Evolutionary conservation across 495 filamentous ascomycete species (phyloP).

Genomic region (Penicillium goetzii): DNA sequence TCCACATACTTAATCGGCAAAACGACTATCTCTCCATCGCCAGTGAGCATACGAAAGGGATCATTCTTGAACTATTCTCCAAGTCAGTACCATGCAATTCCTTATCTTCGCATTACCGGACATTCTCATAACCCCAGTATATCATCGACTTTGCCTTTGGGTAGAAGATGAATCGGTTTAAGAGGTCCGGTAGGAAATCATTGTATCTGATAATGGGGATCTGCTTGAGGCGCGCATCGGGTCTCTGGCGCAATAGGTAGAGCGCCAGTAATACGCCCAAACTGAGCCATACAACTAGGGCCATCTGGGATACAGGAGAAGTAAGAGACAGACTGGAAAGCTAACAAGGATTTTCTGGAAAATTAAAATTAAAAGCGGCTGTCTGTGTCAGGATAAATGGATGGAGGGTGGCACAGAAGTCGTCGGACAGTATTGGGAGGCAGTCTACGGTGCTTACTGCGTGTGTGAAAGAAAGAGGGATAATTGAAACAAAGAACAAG

Average conservation of each 20-base stretch:
- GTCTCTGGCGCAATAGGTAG: slow-evolving; percentile 16
- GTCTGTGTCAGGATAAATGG: slow-evolving; percentile 15
- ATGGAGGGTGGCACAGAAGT: slow-evolving; percentile 26
- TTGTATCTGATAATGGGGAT: slow-evolving; percentile 35
- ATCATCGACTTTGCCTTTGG: slow-evolving; percentile 29
- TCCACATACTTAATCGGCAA: slow-evolving; percentile 36
- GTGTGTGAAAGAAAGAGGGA: not conserved
- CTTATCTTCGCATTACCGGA: slow-evolving; percentile 4
- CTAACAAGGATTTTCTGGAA: not conserved
- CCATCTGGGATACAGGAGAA: slow-evolving; percentile 11
- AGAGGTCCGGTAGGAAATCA: slow-evolving; percentile 27
- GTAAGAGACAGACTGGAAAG: not conserved
- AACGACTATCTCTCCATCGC: slow-evolving; percentile 40
- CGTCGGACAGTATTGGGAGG: slow-evolving; percentile 25
- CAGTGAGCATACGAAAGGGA: slow-evolving; percentile 38
- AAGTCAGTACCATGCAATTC: not conserved
- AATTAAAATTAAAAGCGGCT: slow-evolving; percentile 5
- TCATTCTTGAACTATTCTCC: slow-evolving; percentile 31
- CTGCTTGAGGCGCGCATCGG: slow-evolving; percentile 19
- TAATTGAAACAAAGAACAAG: not conserved
- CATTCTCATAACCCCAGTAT: slow-evolving; percentile 34
- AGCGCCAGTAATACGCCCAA: slow-evolving; percentile 17
- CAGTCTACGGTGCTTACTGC: not conserved
- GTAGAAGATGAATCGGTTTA: slow-evolving; percentile 38
- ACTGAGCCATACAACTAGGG: slow-evolving; percentile 17